phyloP scores from a whole-genome alignment of 768 basidiomycete genomes.

The Mycena polygramma region DNA sequence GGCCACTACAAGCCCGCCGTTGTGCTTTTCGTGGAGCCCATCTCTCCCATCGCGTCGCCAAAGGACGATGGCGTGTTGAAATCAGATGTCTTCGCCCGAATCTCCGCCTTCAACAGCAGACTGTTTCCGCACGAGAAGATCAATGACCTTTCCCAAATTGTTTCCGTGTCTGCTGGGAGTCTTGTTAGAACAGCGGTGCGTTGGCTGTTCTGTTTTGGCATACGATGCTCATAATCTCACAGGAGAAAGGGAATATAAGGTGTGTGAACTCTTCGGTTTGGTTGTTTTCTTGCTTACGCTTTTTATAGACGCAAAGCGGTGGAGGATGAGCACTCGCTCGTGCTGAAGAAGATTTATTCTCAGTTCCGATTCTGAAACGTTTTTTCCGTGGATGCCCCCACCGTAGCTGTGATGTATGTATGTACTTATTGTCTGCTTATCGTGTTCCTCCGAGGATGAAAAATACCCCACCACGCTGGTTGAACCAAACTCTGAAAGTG shows the following conservation, averaged over 20 bases:
- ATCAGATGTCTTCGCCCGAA: constrained; percentile 41
- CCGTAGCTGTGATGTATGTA: too few species aligned
- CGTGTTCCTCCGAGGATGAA: too few species aligned
- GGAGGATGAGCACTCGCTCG: constrained; percentile 20
- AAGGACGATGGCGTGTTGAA: constrained; percentile 38
- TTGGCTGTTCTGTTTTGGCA: too few species aligned
- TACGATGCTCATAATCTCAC: too few species aligned
- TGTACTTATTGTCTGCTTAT: too few species aligned
- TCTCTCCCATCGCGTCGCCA: not conserved
- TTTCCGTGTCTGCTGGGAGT: constrained; percentile 26
- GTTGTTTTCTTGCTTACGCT: not conserved
- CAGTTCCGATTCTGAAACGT: not conserved
- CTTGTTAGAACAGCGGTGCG: constrained; percentile 14
- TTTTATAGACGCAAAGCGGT: constrained; percentile 27
- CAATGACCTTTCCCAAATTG: constrained; percentile 39
- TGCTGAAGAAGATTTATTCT: constrained; percentile 19
- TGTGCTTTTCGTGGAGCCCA: constrained; percentile 48
- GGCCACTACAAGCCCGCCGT: constrained; percentile 48
- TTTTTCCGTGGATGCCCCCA: too few species aligned
- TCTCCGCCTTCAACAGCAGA: constrained; percentile 40
- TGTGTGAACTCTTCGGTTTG: not conserved
- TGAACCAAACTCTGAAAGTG: not conserved
- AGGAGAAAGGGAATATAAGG: constrained; percentile 33
- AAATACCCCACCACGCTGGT: not conserved
- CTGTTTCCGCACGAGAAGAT: constrained; percentile 47